phyloP scores from a whole-genome alignment of 495 filamentous ascomycete genomes.

The Bathelium albidoporum region DNA sequence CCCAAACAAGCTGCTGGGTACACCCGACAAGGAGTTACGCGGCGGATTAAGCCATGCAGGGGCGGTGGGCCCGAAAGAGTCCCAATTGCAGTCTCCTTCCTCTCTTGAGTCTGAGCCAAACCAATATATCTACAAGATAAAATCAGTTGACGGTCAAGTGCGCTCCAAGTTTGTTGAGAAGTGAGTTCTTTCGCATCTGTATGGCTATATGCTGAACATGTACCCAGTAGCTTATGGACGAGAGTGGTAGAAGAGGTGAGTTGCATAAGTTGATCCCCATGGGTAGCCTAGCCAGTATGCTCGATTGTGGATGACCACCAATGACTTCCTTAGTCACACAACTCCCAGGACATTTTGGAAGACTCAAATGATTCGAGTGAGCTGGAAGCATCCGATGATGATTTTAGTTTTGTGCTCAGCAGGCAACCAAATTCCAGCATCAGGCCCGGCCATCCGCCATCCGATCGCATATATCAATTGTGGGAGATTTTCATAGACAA shows the following conservation, averaged over 20 bases:
- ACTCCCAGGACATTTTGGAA: constrained; percentile 5
- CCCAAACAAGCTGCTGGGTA: constrained; percentile 15
- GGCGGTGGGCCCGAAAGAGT: not conserved
- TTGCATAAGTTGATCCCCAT: not conserved
- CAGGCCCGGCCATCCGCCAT: constrained; percentile 25
- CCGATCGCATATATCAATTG: constrained; percentile 25
- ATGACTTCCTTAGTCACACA: constrained; percentile 8
- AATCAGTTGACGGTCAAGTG: constrained; percentile 4
- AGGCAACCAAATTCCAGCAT: constrained; percentile 3
- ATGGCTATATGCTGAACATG: not conserved
- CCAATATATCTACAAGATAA: not conserved
- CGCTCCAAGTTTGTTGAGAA: constrained; percentile 10
- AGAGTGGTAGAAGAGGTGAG: constrained; percentile 14
- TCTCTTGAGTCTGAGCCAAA: not conserved
- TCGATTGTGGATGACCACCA: not conserved
- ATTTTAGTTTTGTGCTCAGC: constrained; percentile 10
- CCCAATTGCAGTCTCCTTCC: not conserved
- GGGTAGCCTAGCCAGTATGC: not conserved
- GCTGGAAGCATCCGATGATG: constrained; percentile 8
- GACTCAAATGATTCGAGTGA: constrained; percentile 11
- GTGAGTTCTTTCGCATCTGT: not conserved
- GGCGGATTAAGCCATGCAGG: constrained; percentile 2
- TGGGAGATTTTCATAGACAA: constrained; percentile 39
- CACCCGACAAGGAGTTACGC: constrained; percentile 4
- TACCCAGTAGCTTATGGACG: constrained; percentile 9